These are phyloP conservation scores for Botrytis porri DNA, from an alignment of 2,329 filamentous ascomycete species.

Conservation along the genomic window DNA sequence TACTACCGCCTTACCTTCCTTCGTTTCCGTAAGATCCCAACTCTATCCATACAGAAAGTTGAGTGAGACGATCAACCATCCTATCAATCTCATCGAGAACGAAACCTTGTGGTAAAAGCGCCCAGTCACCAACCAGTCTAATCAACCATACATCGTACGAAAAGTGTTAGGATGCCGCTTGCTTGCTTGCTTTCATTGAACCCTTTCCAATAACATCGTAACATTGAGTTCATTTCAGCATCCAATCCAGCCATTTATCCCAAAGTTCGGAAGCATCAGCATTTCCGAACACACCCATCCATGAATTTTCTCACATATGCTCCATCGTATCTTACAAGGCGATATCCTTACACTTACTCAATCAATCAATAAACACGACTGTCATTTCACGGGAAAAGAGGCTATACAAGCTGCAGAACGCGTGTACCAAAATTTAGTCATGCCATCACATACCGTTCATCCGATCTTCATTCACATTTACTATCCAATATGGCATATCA, in stretches of 20 bases:
- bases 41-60: neutral
- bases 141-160: slow-evolving; percentile 5
- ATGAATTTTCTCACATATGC: neutral
- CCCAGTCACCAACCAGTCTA: neutral
- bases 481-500: neutral
- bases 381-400: neutral
- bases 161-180: neutral
- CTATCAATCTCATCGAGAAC: slow-evolving; percentile 12
- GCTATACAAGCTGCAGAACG: neutral
- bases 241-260: slow-evolving; percentile 1
- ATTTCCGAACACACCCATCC: slow-evolving; percentile 4
- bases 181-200: neutral
- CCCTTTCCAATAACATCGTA: slow-evolving; percentile 2
- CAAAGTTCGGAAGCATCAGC: slow-evolving; percentile 8
- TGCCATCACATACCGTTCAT: neutral
- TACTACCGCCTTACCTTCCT: slow-evolving; percentile 2
- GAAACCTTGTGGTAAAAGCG: neutral
- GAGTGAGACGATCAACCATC: neutral
- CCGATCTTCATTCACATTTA: neutral
- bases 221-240: slow-evolving; percentile 4
- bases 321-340: neutral
- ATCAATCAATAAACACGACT: slow-evolving; percentile 1
- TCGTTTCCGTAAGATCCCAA: slow-evolving; percentile 10
- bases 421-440: neutral
- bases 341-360: slow-evolving; percentile 1